A percentile compares a stretch with the other conserved stretches of the same genome.
These are phyloP conservation scores for Leccinellum rugosiceps DNA, from an alignment of 768 basidiomycete genomes.

Conservation along the genomic window DNA sequence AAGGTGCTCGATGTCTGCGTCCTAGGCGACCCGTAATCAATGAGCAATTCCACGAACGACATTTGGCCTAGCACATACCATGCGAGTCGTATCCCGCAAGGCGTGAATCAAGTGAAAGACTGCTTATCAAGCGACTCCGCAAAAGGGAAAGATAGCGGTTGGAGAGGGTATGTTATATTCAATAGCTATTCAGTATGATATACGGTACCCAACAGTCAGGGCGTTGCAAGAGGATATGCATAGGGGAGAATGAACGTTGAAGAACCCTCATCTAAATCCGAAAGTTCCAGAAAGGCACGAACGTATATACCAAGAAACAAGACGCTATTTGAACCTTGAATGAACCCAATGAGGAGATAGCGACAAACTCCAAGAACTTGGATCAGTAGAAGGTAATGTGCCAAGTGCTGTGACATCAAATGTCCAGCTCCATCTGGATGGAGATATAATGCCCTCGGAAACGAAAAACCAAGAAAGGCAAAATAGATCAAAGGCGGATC, in stretches of 20 bases:
- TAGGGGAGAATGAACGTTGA: background rate
- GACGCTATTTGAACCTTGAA: background rate
- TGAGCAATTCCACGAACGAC: background rate
- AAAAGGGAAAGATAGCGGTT: background rate
- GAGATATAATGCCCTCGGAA: slow-evolving; percentile 10
- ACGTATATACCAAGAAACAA: slow-evolving; percentile 3
- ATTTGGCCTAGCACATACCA: slow-evolving; percentile 12
- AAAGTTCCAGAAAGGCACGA: background rate
- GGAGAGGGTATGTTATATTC: background rate
- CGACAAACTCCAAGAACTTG: background rate
- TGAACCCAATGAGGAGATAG: background rate
- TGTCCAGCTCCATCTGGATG: slow-evolving; percentile 21
- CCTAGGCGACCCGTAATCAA: slow-evolving; percentile 17
- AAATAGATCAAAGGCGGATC: slow-evolving; percentile 5
- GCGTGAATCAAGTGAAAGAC: background rate
- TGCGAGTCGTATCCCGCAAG: background rate
- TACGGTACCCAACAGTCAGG: background rate
- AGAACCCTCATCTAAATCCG: background rate
- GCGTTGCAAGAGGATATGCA: background rate
- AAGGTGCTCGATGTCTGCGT: slow-evolving; percentile 61
- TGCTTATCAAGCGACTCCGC: slow-evolving; percentile 18
- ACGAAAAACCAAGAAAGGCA: slow-evolving; percentile 1
- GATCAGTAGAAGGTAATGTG: background rate
- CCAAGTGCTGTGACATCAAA: slow-evolving; percentile 6
- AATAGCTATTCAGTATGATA: background rate